A percentile compares a stretch with the other conserved stretches of the same genome.
Conservation (phyloP, 2,329 filamentous ascomycete species). For the Magnaporthiopsis incrustans region DNA sequence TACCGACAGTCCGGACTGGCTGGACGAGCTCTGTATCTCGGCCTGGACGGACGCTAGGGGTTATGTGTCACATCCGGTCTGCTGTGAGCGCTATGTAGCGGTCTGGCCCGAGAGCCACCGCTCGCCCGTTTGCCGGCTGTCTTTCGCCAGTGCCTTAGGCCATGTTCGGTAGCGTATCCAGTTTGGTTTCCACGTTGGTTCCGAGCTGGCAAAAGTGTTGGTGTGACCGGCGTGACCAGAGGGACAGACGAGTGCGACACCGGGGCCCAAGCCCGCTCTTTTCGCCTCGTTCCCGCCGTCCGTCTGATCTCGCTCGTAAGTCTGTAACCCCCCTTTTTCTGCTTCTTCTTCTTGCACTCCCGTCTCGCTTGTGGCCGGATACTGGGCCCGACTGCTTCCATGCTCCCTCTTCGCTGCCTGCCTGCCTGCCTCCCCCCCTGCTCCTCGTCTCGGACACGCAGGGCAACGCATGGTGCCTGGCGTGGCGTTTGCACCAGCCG, state of each 20-base stretch:
- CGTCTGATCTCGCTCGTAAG: too few species aligned
- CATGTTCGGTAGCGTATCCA: neutral
- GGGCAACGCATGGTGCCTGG: conserved; percentile 5
- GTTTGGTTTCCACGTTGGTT: neutral
- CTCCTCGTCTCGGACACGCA: neutral
- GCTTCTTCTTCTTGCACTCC: neutral
- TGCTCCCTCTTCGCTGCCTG: neutral
- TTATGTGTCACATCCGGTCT: neutral
- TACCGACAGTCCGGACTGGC: neutral
- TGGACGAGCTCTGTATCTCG: neutral
- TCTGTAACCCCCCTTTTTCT: neutral
- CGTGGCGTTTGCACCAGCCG: conserved; percentile 4
- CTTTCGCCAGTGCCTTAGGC: neutral
- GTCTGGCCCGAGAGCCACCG: neutral
- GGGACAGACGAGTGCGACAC: neutral
- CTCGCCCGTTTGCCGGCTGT: neutral
- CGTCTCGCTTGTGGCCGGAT: neutral
- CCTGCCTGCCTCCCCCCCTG: neutral
- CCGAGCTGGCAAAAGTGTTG: neutral
- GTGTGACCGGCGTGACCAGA: neutral
- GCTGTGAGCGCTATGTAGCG: neutral
- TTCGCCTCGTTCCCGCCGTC: neutral
- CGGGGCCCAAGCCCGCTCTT: neutral
- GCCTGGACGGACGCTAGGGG: neutral
- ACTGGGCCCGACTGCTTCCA: neutral